Percentiles rank a stretch among this genome's conserved stretches.
Evolutionary conservation across 345 rosid genomes (phyloP).

Genomic region (Sapria himalayana): DNA sequence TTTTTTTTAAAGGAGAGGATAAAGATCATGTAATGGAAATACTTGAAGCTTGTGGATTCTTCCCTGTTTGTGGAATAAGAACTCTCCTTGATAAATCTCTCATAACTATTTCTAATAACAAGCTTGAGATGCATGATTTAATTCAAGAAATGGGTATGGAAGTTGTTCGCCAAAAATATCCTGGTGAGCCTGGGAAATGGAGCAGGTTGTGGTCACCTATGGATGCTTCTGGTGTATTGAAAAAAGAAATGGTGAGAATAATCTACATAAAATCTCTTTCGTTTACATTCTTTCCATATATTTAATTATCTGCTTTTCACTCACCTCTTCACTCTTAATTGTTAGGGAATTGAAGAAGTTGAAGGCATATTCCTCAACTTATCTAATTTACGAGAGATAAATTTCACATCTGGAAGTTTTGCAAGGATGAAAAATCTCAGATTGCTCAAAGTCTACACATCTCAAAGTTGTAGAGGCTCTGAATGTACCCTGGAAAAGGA

Average conservation of each 20-base stretch:
- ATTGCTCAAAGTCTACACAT: slow-evolving; percentile 2
- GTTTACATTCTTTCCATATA: too few relatives aligned
- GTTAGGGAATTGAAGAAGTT: slow-evolving; percentile 2
- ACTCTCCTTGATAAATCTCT: slow-evolving; percentile 6
- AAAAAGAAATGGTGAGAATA: not conserved
- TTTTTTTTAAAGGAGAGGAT: slow-evolving; percentile 1
- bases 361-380: slow-evolving; percentile 3
- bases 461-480: not conserved
- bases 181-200: not conserved
- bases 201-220: slow-evolving; percentile 1
- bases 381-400: not conserved
- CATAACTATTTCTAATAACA: not conserved
- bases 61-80: not conserved
- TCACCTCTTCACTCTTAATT: not conserved
- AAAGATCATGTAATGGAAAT: not conserved
- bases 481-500: too few relatives aligned
- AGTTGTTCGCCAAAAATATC: slow-evolving; percentile 2
- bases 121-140: slow-evolving; percentile 1
- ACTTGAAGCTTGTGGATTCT: slow-evolving; percentile 2
- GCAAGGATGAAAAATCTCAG: slow-evolving; percentile 5
- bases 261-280: not conserved
- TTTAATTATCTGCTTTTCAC: too few relatives aligned
- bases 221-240: slow-evolving; percentile 2
- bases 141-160: slow-evolving; percentile 4
- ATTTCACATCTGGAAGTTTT: slow-evolving; percentile 4